Conservation (phyloP, 2,329 filamentous ascomycete species). For the Exophiala sp. region DNA sequence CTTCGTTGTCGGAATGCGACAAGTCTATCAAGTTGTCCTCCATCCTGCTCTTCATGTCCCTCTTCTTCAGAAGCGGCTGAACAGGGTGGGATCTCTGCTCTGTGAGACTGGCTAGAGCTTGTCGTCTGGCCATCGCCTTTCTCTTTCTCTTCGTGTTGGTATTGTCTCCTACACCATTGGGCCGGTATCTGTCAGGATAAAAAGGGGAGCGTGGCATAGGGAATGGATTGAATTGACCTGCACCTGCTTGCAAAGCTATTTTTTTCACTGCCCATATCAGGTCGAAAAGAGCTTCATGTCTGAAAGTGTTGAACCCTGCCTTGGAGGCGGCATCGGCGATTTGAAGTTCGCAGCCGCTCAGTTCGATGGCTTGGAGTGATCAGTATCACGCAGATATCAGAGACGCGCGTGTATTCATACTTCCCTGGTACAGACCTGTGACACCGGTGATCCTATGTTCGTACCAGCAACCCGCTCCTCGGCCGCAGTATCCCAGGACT, state of each 20-base stretch:
- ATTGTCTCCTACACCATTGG: slow-evolving; percentile 13
- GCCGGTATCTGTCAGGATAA: slow-evolving; percentile 28
- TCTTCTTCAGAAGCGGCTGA: slow-evolving; percentile 13
- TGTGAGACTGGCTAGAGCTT: background rate
- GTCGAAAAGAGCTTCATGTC: slow-evolving; percentile 24
- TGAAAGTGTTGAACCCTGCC: slow-evolving; percentile 23
- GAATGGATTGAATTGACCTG: background rate
- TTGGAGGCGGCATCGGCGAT: slow-evolving; percentile 22
- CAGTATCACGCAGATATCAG: background rate
- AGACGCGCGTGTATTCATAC: slow-evolving; percentile 7
- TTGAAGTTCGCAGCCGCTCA: slow-evolving; percentile 21
- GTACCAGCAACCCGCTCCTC: slow-evolving; percentile 22
- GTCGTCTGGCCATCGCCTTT: slow-evolving; percentile 3
- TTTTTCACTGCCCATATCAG: slow-evolving; percentile 27
- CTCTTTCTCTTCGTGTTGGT: slow-evolving; percentile 22
- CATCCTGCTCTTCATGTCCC: background rate
- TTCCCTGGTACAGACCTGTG: slow-evolving; percentile 24
- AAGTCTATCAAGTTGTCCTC: slow-evolving; percentile 13
- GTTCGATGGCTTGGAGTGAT: slow-evolving; percentile 15
- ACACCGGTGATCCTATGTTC: slow-evolving; percentile 27
- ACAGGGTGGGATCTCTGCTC: slow-evolving; percentile 14
- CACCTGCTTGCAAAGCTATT: slow-evolving; percentile 8
- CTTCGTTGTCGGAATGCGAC: slow-evolving; percentile 2
- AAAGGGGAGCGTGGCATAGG: slow-evolving; percentile 11
- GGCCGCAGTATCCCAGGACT: slow-evolving; percentile 12